Evolutionary conservation across 2,329 filamentous ascomycete species (phyloP).

Genomic region (Emmonsia crescens): DNA sequence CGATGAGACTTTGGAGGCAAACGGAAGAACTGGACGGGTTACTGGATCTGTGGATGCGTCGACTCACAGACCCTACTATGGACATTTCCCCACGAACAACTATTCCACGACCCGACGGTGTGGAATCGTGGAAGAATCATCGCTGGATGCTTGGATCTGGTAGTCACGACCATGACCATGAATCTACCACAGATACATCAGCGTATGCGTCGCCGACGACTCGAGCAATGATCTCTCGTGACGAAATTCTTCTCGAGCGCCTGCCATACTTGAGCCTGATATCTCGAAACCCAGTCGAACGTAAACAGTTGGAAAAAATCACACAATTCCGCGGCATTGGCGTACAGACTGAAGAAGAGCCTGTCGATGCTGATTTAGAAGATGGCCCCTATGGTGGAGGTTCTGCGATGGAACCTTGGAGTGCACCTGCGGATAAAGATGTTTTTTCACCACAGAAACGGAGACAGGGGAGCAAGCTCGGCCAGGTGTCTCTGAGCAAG

Average conservation of each 20-base stretch:
- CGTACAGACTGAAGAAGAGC: constrained; percentile 33
- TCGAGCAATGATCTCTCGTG: constrained; percentile 25
- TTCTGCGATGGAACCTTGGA: constrained; percentile 12
- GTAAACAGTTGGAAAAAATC: constrained; percentile 55
- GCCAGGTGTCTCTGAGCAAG: constrained; percentile 16
- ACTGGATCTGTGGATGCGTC: constrained; percentile 38
- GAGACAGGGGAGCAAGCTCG: constrained; percentile 4
- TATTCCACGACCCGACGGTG: constrained; percentile 16
- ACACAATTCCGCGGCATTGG: constrained; percentile 54
- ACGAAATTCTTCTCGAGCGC: constrained; percentile 56
- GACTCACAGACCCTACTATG: constrained; percentile 26
- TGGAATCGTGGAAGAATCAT: constrained; percentile 26
- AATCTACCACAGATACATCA: not conserved
- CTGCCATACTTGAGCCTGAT: constrained; percentile 77
- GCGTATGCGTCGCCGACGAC: constrained; percentile 10
- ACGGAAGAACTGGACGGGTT: constrained; percentile 71
- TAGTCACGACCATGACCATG: constrained; percentile 4
- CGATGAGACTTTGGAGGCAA: constrained; percentile 69
- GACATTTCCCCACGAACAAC: constrained; percentile 1
- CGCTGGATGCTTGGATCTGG: not conserved
- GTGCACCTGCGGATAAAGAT: constrained; percentile 6
- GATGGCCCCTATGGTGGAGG: constrained; percentile 5
- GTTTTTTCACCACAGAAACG: constrained; percentile 6
- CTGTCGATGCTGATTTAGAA: constrained; percentile 29
- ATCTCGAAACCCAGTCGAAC: constrained; percentile 24